Conservation (phyloP, 108 stramenopile species). For the Epipyxis sp. region DNA sequence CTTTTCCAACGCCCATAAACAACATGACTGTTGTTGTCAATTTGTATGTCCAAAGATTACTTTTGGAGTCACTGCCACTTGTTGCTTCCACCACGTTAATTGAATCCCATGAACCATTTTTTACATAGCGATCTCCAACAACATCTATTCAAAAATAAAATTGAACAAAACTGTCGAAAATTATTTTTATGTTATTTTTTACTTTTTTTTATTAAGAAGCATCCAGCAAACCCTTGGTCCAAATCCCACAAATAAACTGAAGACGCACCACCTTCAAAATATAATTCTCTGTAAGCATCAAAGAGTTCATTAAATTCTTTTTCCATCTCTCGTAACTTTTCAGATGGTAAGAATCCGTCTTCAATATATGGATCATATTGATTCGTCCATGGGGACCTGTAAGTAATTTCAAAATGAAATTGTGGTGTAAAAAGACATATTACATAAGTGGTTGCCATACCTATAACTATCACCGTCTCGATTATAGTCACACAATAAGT, state of each 20-base stretch:
- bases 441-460: neutral
- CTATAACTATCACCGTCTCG: conserved; percentile 61
- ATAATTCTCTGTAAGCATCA: conserved; percentile 80
- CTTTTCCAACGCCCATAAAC: conserved; percentile 46
- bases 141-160: conserved; percentile 29
- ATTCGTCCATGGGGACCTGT: conserved; percentile 59
- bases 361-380: conserved; percentile 56
- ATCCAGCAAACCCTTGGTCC: conserved; percentile 67
- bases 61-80: conserved; percentile 35
- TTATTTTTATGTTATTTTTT: neutral
- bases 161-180: neutral
- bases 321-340: conserved; percentile 48
- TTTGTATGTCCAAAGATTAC: conserved; percentile 65
- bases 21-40: conserved; percentile 78
- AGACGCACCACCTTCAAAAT: conserved; percentile 72
- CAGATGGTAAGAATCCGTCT: conserved; percentile 56
- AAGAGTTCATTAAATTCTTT: conserved; percentile 81
- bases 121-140: conserved; percentile 42
- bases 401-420: too few relatives aligned
- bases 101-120: conserved; percentile 72
- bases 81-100: conserved; percentile 77
- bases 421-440: too few relatives aligned
- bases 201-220: conserved; percentile 81
- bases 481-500: conserved; percentile 62
- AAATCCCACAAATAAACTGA: conserved; percentile 79